phyloP scores from a whole-genome alignment of 176 grass and related monocot species.

The Elaeis guineensis region DNA sequence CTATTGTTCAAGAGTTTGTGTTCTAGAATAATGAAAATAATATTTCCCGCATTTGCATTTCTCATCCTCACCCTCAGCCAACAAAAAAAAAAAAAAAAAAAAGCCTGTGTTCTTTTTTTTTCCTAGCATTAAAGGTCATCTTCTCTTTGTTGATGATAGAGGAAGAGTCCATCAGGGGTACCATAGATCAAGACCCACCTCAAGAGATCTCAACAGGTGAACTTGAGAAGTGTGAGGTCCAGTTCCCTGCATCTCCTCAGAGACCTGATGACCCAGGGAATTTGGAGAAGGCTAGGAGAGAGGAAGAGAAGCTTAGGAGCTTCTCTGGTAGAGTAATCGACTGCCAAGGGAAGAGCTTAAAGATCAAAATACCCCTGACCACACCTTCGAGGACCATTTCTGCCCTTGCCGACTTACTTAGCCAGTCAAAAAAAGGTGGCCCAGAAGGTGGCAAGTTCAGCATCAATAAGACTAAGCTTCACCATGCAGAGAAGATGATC shows the following conservation, averaged over 20 bases:
- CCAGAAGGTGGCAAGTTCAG: slow-evolving; percentile 43
- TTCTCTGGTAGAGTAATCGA: slow-evolving; percentile 49
- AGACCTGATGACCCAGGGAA: slow-evolving; percentile 33
- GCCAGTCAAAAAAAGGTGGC: slow-evolving; percentile 47
- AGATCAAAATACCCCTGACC: slow-evolving; percentile 85
- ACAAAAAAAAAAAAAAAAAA: too few species aligned
- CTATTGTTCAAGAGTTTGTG: too few species aligned
- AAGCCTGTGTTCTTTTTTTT: too few species aligned
- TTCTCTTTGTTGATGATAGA: slow-evolving; percentile 24
- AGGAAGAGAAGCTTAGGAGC: slow-evolving; percentile 36
- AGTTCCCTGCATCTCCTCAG: slow-evolving; percentile 28
- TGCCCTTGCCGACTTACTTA: slow-evolving; percentile 48
- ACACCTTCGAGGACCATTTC: slow-evolving; percentile 75
- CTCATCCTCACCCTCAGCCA: too few species aligned
- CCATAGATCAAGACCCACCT: slow-evolving; percentile 30
- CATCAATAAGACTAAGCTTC: slow-evolving; percentile 85
- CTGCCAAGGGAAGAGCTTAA: slow-evolving; percentile 74
- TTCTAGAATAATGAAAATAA: too few species aligned
- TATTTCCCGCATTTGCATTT: too few species aligned
- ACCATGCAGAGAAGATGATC: slow-evolving; percentile 96
- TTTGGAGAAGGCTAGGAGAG: slow-evolving; percentile 13
- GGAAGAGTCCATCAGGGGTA: slow-evolving; percentile 38
- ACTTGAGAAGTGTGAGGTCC: slow-evolving; percentile 22
- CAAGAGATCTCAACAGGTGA: slow-evolving; percentile 36
- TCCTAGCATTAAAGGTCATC: too few species aligned